phyloP scores from a whole-genome alignment of 2,329 filamentous ascomycete species.

The Sclerotinia borealis region DNA sequence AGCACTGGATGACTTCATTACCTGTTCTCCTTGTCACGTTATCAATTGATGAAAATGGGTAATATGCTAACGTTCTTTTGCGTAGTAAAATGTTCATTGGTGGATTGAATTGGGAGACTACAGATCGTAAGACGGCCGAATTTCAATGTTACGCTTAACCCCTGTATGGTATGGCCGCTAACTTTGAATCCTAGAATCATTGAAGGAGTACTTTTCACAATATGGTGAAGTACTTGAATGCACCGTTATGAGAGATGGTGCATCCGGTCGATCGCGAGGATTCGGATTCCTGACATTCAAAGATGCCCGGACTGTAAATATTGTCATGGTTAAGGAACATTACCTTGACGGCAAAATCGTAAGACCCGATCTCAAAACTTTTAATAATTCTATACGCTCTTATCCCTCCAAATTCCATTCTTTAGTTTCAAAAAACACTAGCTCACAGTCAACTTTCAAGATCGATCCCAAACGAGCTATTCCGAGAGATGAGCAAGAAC shows the following conservation, averaged over 20 bases:
- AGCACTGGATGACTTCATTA: slow-evolving; percentile 4
- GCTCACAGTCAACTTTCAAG: slow-evolving; percentile 35
- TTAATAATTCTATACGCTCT: slow-evolving; percentile 14
- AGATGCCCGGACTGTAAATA: slow-evolving; percentile 96
- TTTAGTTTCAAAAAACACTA: slow-evolving; percentile 22
- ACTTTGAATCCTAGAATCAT: slow-evolving; percentile 60
- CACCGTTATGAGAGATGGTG: slow-evolving; percentile 97
- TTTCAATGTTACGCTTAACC: background rate
- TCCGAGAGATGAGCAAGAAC: slow-evolving; percentile 94
- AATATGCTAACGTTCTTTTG: slow-evolving; percentile 27
- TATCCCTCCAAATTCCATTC: slow-evolving; percentile 20
- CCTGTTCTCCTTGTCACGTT: slow-evolving; percentile 8
- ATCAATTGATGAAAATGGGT: slow-evolving; percentile 6
- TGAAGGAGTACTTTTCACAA: slow-evolving; percentile 95
- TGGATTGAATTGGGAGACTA: slow-evolving; percentile 97
- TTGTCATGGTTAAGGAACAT: slow-evolving; percentile 99
- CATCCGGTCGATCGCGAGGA: slow-evolving; percentile 85
- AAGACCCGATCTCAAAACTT: slow-evolving; percentile 38
- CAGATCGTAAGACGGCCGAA: slow-evolving; percentile 63
- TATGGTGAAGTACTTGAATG: slow-evolving; percentile 97
- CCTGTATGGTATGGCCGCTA: background rate
- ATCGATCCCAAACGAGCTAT: slow-evolving; percentile 98
- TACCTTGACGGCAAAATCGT: slow-evolving; percentile 98
- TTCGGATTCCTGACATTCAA: slow-evolving; percentile 98
- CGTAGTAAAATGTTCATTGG: slow-evolving; percentile 99